A percentile compares a stretch with the other conserved stretches of the same genome.
These are phyloP conservation scores for Pestalotiopsis sp. DNA, from an alignment of 2,329 filamentous ascomycete genomes.

Conservation along the genomic window DNA sequence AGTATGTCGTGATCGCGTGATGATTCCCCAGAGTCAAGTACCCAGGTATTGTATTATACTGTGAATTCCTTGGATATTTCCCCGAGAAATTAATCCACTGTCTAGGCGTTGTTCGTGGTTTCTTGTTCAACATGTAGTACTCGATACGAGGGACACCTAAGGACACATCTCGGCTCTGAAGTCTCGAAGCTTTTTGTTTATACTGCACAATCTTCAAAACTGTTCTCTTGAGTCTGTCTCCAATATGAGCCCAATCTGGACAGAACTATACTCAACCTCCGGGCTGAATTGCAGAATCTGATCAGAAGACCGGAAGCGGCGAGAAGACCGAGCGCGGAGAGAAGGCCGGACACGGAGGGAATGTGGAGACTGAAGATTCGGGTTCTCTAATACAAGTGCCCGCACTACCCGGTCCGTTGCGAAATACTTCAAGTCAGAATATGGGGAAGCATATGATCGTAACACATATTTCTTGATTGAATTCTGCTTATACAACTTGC, in stretches of 20 bases:
- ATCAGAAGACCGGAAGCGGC: not conserved
- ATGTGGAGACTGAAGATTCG: not conserved
- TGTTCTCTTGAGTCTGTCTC: not conserved
- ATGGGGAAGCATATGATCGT: too few relatives aligned
- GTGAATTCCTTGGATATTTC: not conserved
- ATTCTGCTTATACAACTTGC: too few relatives aligned
- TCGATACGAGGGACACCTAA: too few relatives aligned
- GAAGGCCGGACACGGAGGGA: not conserved
- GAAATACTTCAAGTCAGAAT: not conserved
- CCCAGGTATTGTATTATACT: not conserved
- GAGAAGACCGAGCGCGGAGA: not conserved
- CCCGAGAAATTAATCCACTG: not conserved
- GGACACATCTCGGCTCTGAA: too few relatives aligned
- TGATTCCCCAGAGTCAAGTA: not conserved
- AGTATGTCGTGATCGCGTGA: not conserved
- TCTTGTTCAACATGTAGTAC: too few relatives aligned
- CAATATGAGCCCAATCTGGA: not conserved
- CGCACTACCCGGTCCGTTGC: not conserved
- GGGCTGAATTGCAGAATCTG: not conserved
- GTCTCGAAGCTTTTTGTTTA: too few relatives aligned
- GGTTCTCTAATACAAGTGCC: not conserved
- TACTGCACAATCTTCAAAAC: not conserved
- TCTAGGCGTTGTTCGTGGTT: not conserved
- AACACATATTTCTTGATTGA: too few relatives aligned
- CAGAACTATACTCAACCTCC: not conserved